Evolutionary conservation across 495 filamentous ascomycete genomes (phyloP).

Genomic region (Evernia prunastri): DNA sequence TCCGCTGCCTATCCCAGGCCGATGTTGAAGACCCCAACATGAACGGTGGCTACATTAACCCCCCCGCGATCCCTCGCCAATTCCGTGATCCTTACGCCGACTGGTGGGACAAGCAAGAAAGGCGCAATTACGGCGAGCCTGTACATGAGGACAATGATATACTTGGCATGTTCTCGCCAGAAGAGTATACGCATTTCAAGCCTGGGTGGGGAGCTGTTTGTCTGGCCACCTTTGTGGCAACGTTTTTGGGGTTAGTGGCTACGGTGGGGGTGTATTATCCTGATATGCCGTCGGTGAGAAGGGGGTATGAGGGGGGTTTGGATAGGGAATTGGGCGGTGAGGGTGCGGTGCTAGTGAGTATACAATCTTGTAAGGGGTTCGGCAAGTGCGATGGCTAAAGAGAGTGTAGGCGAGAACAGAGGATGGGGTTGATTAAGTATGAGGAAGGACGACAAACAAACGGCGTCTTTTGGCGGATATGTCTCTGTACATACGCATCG

Average conservation of each 20-base stretch:
- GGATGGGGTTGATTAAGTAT: constrained; percentile 22
- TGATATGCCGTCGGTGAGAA: constrained; percentile 72
- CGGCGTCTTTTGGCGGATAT: background rate
- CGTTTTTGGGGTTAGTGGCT: constrained; percentile 63
- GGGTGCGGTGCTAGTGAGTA: constrained; percentile 39
- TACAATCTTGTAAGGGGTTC: background rate
- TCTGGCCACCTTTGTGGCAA: constrained; percentile 65
- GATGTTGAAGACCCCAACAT: constrained; percentile 69
- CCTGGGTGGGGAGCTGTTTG: constrained; percentile 65
- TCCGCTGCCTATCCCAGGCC: constrained; percentile 45
- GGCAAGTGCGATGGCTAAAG: background rate
- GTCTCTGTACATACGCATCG: background rate
- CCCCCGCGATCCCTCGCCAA: constrained; percentile 71
- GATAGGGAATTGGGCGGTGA: constrained; percentile 79
- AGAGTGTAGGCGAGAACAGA: constrained; percentile 18
- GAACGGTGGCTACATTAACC: constrained; percentile 93
- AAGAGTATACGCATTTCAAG: constrained; percentile 81
- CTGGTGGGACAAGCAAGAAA: constrained; percentile 98
- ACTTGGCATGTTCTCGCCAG: constrained; percentile 79
- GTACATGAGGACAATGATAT: constrained; percentile 97
- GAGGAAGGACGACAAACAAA: background rate
- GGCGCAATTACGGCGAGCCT: constrained; percentile 90
- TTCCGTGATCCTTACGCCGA: constrained; percentile 87
- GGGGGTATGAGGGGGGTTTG: constrained; percentile 76
- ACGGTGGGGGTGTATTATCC: constrained; percentile 70